phyloP scores from a whole-genome alignment of 2,329 filamentous ascomycete species.

The Hypoxylon sp. region DNA sequence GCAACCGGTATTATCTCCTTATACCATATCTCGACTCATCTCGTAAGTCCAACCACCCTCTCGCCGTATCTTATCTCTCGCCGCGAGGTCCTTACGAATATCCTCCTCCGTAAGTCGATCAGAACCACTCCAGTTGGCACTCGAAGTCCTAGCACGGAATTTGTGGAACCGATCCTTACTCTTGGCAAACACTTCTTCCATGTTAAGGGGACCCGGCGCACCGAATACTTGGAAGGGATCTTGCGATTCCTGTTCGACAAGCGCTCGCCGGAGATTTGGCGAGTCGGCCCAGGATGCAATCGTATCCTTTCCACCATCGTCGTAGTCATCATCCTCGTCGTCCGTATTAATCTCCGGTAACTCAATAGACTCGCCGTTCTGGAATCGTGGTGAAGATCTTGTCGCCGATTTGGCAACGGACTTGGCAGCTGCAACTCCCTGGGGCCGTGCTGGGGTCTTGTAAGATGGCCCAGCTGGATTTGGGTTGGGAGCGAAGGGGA shows the following conservation, averaged over 20 bases:
- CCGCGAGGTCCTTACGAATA: conserved; percentile 77
- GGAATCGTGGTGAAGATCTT: conserved; percentile 85
- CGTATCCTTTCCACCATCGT: conserved; percentile 69
- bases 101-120: conserved; percentile 84
- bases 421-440: conserved; percentile 63
- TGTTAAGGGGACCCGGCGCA: conserved; percentile 86
- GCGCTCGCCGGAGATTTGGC: conserved; percentile 81
- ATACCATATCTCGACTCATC: conserved; percentile 54
- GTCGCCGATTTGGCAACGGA: conserved; percentile 72
- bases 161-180: conserved; percentile 88
- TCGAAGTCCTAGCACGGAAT: conserved; percentile 91
- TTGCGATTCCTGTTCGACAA: conserved; percentile 86
- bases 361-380: conserved; percentile 90
- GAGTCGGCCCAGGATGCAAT: conserved; percentile 91
- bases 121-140: conserved; percentile 90
- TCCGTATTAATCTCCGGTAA: conserved; percentile 97
- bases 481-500: conserved; percentile 84
- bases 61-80: conserved; percentile 75
- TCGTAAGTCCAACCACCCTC: conserved; percentile 81
- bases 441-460: conserved; percentile 78
- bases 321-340: conserved; percentile 87
- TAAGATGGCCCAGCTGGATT: conserved; percentile 69
- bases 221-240: conserved; percentile 92
- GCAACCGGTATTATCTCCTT: conserved; percentile 7
- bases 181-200: conserved; percentile 96